These are phyloP conservation scores for Nakazawaea molendinolei DNA, from an alignment of 805 yeast species.

Conservation along the genomic window DNA sequence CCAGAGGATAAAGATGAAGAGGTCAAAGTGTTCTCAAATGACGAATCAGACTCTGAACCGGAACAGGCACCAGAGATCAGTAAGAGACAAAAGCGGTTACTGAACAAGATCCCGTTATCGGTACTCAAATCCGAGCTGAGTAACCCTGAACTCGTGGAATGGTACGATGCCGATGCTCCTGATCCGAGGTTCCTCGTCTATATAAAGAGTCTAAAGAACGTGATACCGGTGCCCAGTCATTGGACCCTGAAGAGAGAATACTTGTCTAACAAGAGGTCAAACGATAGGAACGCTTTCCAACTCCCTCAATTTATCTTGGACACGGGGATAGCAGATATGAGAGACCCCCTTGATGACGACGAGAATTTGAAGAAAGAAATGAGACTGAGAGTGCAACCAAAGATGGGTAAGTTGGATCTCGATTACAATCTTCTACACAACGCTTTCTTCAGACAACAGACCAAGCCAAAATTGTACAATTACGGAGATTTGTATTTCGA, in stretches of 20 bases:
- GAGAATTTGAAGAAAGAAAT: slow-evolving; percentile 62
- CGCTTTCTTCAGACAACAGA: slow-evolving; percentile 80
- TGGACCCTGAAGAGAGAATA: slow-evolving; percentile 82
- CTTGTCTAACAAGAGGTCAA: slow-evolving; percentile 55
- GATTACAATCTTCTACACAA: slow-evolving; percentile 78
- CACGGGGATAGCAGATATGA: slow-evolving; percentile 85
- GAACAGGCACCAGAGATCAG: slow-evolving; percentile 24
- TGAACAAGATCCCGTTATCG: slow-evolving; percentile 58
- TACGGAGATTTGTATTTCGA: slow-evolving; percentile 81
- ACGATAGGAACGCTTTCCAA: slow-evolving; percentile 65
- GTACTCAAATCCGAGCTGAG: slow-evolving; percentile 53
- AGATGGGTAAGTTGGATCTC: slow-evolving; percentile 77
- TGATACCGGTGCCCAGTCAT: slow-evolving; percentile 73
- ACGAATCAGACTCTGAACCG: slow-evolving; percentile 17
- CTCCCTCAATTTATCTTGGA: slow-evolving; percentile 72
- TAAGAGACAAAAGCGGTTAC: slow-evolving; percentile 44
- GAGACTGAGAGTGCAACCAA: slow-evolving; percentile 84
- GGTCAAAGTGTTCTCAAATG: slow-evolving; percentile 17
- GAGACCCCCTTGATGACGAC: slow-evolving; percentile 50
- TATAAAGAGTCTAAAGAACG: slow-evolving; percentile 59
- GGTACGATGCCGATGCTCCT: slow-evolving; percentile 81
- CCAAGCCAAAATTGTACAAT: slow-evolving; percentile 58
- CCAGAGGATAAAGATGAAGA: slow-evolving; percentile 19
- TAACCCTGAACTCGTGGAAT: slow-evolving; percentile 72
- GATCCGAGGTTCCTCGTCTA: slow-evolving; percentile 65